These are phyloP conservation scores for Myxozyma neglecta DNA, from an alignment of 805 yeast species.

Conservation along the genomic window DNA sequence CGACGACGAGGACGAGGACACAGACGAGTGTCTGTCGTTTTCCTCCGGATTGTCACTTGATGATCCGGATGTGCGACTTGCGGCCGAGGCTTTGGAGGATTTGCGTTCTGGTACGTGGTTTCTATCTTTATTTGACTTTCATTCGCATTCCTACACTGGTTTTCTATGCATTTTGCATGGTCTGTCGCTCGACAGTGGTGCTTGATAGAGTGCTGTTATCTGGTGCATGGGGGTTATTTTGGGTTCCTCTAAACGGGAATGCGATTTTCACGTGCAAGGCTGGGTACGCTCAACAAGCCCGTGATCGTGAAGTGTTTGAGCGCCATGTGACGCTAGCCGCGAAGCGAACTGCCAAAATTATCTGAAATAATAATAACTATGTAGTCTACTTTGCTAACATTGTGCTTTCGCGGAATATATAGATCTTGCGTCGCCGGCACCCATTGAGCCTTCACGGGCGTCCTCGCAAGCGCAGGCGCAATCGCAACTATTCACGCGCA, in stretches of 20 bases:
- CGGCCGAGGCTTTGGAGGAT: conserved; percentile 38
- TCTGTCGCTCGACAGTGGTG: not conserved
- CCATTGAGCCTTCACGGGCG: not conserved
- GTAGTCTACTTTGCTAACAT: not conserved
- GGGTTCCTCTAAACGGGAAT: not conserved
- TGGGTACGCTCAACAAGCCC: conserved; percentile 4
- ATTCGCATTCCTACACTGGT: not conserved
- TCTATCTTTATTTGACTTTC: not conserved
- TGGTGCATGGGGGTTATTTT: not conserved
- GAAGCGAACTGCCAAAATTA: not conserved
- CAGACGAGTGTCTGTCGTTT: conserved; percentile 29
- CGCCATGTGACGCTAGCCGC: not conserved
- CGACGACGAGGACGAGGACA: conserved; percentile 16
- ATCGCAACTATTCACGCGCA: conserved; percentile 27
- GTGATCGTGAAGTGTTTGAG: not conserved
- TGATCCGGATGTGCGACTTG: conserved; percentile 35
- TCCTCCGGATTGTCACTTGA: conserved; percentile 30
- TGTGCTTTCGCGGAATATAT: not conserved
- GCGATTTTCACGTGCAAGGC: conserved; percentile 10
- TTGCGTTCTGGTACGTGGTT: conserved; percentile 31
- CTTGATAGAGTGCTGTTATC: not conserved
- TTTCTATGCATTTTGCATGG: not conserved
- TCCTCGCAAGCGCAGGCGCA: not conserved
- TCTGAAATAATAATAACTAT: not conserved
- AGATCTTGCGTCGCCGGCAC: not conserved